Percentiles rank a stretch among this genome's conserved stretches.
These are phyloP conservation scores for Rosa persica DNA, from an alignment of 306 rosid species.

Conservation along the genomic window DNA sequence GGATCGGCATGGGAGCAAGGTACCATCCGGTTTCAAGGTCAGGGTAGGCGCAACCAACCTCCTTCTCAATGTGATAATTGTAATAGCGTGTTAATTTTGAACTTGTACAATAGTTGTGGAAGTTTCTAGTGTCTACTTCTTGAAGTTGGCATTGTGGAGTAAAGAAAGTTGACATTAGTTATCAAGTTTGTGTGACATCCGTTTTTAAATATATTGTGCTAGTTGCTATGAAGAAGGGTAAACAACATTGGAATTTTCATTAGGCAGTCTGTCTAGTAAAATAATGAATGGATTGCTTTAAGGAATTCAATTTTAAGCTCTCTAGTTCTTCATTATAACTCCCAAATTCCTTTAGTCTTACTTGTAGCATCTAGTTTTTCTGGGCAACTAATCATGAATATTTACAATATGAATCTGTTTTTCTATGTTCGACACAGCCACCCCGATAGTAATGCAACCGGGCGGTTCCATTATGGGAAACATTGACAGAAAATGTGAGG, in stretches of 20 bases:
- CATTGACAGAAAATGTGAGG: constrained; percentile 69
- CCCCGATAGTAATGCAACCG: constrained; percentile 30
- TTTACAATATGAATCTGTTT: constrained; percentile 22
- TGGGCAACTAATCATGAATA: neutral
- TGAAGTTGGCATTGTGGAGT: neutral
- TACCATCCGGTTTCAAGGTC: constrained; percentile 41
- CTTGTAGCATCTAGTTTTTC: neutral
- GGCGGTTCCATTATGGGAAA: constrained; percentile 56
- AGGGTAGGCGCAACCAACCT: constrained; percentile 29
- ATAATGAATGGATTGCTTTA: constrained; percentile 1
- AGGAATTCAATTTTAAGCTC: neutral
- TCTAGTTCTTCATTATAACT: neutral
- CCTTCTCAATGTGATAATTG: constrained; percentile 4
- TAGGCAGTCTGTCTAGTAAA: neutral
- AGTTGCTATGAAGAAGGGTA: neutral
- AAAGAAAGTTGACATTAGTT: neutral
- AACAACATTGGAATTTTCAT: neutral
- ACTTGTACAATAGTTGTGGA: constrained; percentile 10
- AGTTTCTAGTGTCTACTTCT: neutral
- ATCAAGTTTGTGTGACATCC: neutral
- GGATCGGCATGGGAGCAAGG: constrained; percentile 36
- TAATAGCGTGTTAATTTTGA: constrained; percentile 3
- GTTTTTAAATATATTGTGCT: neutral
- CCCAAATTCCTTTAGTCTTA: neutral
- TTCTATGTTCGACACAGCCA: constrained; percentile 40